Evolutionary conservation across 176 grass and related monocot genomes (phyloP).

Genomic region (Aegilops bicornis): DNA sequence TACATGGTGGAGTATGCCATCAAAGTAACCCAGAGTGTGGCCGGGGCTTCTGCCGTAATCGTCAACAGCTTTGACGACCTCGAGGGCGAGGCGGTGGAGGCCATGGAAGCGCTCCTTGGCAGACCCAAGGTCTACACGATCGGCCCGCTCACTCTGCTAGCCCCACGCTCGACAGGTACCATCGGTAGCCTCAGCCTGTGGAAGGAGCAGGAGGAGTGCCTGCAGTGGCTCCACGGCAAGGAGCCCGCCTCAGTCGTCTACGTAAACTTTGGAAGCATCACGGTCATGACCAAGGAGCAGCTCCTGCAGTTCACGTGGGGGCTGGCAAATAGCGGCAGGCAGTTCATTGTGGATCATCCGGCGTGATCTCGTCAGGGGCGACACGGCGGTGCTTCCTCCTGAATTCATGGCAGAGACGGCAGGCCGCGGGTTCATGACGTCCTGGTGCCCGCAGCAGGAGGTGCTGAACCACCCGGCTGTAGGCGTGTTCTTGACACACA

Average conservation of each 20-base stretch:
- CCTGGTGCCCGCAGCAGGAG: not conserved
- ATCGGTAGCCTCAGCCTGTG: not conserved
- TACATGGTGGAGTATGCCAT: not conserved
- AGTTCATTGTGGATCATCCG: constrained; percentile 80
- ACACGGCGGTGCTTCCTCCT: constrained; percentile 33
- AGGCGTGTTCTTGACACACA: not conserved
- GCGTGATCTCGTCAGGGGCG: constrained; percentile 47
- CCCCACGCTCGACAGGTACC: not conserved
- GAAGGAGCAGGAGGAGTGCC: not conserved
- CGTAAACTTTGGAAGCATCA: constrained; percentile 75
- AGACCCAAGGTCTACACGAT: not conserved
- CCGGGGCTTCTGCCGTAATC: not conserved
- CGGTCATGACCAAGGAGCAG: constrained; percentile 46
- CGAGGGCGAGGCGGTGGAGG: not conserved
- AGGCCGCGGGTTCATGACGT: not conserved
- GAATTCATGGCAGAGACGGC: not conserved
- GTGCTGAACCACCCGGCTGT: not conserved
- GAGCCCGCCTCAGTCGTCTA: not conserved
- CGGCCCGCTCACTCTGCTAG: not conserved
- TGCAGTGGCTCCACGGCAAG: not conserved
- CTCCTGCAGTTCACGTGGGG: constrained; percentile 76
- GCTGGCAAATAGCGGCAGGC: constrained; percentile 35
- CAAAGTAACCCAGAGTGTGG: not conserved
- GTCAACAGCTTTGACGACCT: not conserved
- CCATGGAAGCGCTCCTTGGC: not conserved